Conservation (phyloP, 2,329 filamentous ascomycete species). For the Alternaria brassicae region DNA sequence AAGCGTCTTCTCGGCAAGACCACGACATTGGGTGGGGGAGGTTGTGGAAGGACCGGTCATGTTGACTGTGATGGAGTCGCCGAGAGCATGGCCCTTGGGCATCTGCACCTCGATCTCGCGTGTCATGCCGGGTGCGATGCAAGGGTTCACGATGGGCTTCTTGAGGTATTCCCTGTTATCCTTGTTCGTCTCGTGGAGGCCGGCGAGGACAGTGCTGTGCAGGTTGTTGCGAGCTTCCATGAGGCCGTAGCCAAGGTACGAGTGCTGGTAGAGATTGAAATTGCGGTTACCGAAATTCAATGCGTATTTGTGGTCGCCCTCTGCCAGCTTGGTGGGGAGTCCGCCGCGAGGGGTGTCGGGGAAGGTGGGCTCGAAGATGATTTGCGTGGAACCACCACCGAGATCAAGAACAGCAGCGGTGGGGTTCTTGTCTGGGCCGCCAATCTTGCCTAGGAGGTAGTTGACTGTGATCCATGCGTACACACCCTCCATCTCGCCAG, state of each 20-base stretch:
- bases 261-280: constrained; percentile 97
- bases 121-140: constrained; percentile 80
- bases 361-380: constrained; percentile 97
- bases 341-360: constrained; percentile 74
- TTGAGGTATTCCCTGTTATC: constrained; percentile 68
- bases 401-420: constrained; percentile 97
- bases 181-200: constrained; percentile 70
- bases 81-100: constrained; percentile 69
- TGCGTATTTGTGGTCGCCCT: constrained; percentile 95
- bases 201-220: constrained; percentile 76
- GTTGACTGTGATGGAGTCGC: constrained; percentile 72
- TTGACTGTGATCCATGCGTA: constrained; percentile 99
- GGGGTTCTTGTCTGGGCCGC: constrained; percentile 84
- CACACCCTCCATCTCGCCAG: constrained; percentile 94
- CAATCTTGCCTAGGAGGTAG: constrained; percentile 97
- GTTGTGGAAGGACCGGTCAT: constrained; percentile 84
- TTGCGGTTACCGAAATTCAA: constrained; percentile 88
- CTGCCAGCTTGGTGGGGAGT: constrained; percentile 82
- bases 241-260: constrained; percentile 93
- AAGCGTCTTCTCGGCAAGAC: constrained; percentile 86
- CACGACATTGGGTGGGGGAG: constrained; percentile 85
- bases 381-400: constrained; percentile 95
- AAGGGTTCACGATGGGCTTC: constrained; percentile 79
- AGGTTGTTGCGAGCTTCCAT: constrained; percentile 93
- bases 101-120: constrained; percentile 77